Evolutionary conservation across 768 basidiomycete genomes (phyloP), one percentile per base, ranked within the genome.

Genomic region (Suillus paluster): DNA sequence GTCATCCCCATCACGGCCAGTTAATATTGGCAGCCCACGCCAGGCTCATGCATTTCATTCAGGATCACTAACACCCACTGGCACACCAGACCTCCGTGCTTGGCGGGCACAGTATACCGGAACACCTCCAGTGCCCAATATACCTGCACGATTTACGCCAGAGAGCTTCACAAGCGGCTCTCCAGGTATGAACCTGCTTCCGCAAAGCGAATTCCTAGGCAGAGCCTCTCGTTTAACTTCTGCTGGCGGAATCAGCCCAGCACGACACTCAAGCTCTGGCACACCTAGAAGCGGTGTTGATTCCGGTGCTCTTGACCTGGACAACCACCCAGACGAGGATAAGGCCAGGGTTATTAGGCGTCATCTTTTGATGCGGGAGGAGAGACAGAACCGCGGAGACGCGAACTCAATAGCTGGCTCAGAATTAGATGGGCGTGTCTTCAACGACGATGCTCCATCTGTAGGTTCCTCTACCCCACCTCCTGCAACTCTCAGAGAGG

Each of bases 271-370:
- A 54, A 62, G 38, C 63, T 70, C 70, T 66, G 71, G 50, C 45
- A 74, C 63, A 17, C 66, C 77, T 5, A 67, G 62, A 10, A 69
- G 75, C 71, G 59, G 76, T 70, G 15, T 71, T 72, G 61, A 76
- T 66, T 60, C 69, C 67, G 52, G 63, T 44, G 36, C 66, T 58
- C 76, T 59, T 19, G 80, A 82, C 63, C 68, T 90, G 15, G 89
- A 91, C 23, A 85, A 82, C 27, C 76, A 94, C 30, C 82, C 91
- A 0, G 89, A 90, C 23, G 92, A 93, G 64, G 92, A 95, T 70
- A 97, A 94, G 77, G 89, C 88, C 3, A 86, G 84, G 68, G 85
- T 97, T 2, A 76, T 98, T 19, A 80, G 90, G 54, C 84, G 87
- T 59, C 95, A 97, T 76, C 81, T 98, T 19, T 89, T 95, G 12